phyloP scores from a whole-genome alignment of 2,329 filamentous ascomycete genomes.

The Neodidymelliopsis sp. region DNA sequence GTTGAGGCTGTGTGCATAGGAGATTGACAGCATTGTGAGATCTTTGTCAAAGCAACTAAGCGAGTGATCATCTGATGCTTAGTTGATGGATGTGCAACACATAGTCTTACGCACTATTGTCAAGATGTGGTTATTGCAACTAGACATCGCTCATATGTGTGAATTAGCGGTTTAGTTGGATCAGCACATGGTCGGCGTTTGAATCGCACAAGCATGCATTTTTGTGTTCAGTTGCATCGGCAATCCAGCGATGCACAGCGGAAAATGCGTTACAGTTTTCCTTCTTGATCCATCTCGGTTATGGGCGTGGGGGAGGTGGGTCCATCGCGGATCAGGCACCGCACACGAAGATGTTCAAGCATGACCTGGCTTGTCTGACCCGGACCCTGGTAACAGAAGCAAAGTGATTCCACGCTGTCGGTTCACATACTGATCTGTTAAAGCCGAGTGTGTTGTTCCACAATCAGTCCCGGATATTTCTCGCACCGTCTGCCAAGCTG shows the following conservation, averaged over 20 bases:
- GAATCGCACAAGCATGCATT: neutral
- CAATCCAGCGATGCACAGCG: neutral
- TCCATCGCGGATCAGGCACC: conserved; percentile 44
- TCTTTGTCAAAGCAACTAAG: too few relatives aligned
- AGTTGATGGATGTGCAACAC: neutral
- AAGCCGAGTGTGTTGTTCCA: neutral
- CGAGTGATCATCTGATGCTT: neutral
- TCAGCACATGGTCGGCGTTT: conserved; percentile 4
- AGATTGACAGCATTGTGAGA: neutral
- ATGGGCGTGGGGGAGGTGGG: conserved; percentile 40
- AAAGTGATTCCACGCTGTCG: conserved; percentile 22
- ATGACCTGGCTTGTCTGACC: conserved; percentile 23
- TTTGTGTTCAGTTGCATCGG: neutral
- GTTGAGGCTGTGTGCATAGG: conserved; percentile 35
- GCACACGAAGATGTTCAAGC: conserved; percentile 30
- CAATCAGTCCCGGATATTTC: neutral
- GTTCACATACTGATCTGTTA: neutral
- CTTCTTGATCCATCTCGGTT: conserved; percentile 23
- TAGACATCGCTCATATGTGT: neutral
- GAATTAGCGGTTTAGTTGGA: neutral
- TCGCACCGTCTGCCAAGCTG: neutral
- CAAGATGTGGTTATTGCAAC: neutral
- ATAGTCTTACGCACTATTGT: conserved; percentile 2
- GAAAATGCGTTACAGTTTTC: conserved; percentile 26
- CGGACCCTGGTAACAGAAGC: conserved; percentile 37